These are phyloP conservation scores for Diplodia mutila DNA, from an alignment of 2,329 filamentous ascomycete species.

Conservation along the genomic window DNA sequence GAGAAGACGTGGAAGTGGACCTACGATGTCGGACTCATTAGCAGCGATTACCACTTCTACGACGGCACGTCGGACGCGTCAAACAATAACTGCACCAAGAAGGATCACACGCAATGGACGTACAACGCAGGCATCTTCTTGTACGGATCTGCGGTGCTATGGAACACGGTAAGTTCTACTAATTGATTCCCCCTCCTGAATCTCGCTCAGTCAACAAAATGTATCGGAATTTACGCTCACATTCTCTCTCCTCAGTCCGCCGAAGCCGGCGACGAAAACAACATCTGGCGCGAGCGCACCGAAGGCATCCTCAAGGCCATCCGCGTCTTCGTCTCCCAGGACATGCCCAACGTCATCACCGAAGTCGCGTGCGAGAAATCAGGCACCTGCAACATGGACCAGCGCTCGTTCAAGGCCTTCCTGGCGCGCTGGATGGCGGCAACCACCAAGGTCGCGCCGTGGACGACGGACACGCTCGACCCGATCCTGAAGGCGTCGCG, in stretches of 20 bases:
- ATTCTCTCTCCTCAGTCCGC: not conserved
- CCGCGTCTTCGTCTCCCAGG: constrained; percentile 46
- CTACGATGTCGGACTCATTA: constrained; percentile 59
- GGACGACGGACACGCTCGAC: constrained; percentile 48
- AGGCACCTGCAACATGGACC: constrained; percentile 52
- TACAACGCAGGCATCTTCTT: constrained; percentile 54
- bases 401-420: constrained; percentile 53
- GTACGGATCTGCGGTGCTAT: constrained; percentile 53
- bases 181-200: not conserved
- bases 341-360: constrained; percentile 47
- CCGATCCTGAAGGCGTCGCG: constrained; percentile 60
- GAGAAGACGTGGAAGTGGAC: constrained; percentile 65
- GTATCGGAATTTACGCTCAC: too few species aligned
- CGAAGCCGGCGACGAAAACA: constrained; percentile 10
- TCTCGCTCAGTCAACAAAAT: not conserved
- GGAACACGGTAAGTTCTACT: constrained; percentile 48
- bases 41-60: constrained; percentile 45
- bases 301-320: constrained; percentile 42
- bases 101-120: constrained; percentile 52
- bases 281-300: constrained; percentile 30
- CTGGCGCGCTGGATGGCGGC: constrained; percentile 49
- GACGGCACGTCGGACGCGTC: constrained; percentile 48
- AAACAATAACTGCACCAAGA: constrained; percentile 45
- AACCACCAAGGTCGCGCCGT: constrained; percentile 46
- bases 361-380: constrained; percentile 53